Base-by-base conservation (phyloP, 2,329 filamentous ascomycete genomes). In the Fusarium lateritium region DNA sequence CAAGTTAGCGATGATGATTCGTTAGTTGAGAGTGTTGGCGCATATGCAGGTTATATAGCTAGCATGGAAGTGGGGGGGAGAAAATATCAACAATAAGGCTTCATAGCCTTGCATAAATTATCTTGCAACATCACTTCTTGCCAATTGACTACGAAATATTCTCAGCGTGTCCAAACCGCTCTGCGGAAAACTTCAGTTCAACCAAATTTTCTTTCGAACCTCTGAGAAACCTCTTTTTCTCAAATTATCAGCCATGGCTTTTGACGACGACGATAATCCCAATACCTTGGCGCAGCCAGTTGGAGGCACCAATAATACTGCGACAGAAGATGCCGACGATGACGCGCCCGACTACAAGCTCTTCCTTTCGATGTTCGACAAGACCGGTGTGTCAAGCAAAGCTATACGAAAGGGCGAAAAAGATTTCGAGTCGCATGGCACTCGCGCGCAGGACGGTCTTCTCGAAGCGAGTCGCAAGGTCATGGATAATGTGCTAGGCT, bases 351-450 rank as follows among this genome's bases (percentile, higher is more conserved):
- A 98, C 81, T 98, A 95, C 79, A 91, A 92, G 69, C 91, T 94
- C 66, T 90, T 90, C 67, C 82, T 83, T 5, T 81, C 85, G 31
- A 79, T 87, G 66, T 84, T 85, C 66, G 78, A 82, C 64, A 86
- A 87, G 75, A 81, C 82, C 54, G 81, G 83, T 46, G 79, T 85
- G 43, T 85, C 85, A 10, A 79, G 84, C 51, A 88, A 89, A 72
- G 86, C 94, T 13, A 94, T 97, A 36, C 94, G 95, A 70, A 93
- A 94, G 68, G 96, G 96, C 64, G 94, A 97, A 78, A 99, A 99
- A 80, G 96, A 99, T 82, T 99, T 98, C 78, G 96, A 98, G 81
- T 91, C 92, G 28, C 94, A 98, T 80, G 92, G 93, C 47, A 98
- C 96, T 4, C 87, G 88, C 33, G 89, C 92, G 33, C 96, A 99